Percentiles rank a stretch among this genome's conserved stretches.
Conservation (phyloP, 257 asterid genomes). For the Gentiana dahurica region DNA sequence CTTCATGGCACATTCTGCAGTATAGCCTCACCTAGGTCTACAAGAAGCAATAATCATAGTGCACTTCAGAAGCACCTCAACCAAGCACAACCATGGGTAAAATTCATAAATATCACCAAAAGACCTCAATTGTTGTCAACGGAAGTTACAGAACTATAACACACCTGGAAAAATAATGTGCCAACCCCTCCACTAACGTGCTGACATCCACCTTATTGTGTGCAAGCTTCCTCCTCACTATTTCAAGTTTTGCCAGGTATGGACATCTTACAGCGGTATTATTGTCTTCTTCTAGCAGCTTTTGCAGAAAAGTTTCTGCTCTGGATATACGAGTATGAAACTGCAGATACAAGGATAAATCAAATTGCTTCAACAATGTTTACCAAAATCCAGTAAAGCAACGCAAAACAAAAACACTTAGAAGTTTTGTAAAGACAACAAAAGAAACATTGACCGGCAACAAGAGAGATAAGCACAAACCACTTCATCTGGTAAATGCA, state of each 20-base stretch:
- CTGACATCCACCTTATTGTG: slow-evolving; percentile 54
- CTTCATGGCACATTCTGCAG: too few relatives aligned
- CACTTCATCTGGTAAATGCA: slow-evolving; percentile 53
- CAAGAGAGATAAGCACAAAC: slow-evolving; percentile 34
- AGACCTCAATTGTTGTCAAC: too few relatives aligned
- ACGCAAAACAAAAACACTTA: not conserved
- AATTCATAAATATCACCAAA: too few relatives aligned
- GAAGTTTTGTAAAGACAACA: slow-evolving; percentile 2
- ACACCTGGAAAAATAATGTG: slow-evolving; percentile 66
- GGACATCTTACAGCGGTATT: slow-evolving; percentile 62
- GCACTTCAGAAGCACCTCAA: too few relatives aligned
- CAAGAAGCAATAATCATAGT: too few relatives aligned
- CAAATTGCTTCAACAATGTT: slow-evolving; percentile 12
- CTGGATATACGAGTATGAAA: slow-evolving; percentile 57
- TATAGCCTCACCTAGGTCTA: too few relatives aligned
- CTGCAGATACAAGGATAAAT: slow-evolving; percentile 45
- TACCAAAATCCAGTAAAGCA: slow-evolving; percentile 7
- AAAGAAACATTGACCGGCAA: not conserved
- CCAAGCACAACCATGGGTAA: too few relatives aligned
- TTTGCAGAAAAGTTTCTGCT: slow-evolving; percentile 52
- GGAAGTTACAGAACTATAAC: not conserved
- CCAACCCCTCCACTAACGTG: slow-evolving; percentile 48
- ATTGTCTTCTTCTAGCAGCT: slow-evolving; percentile 35
- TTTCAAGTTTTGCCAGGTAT: slow-evolving; percentile 71
- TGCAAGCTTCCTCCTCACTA: slow-evolving; percentile 66